Base-by-base conservation (phyloP, 345 rosid species). In the Lepidium didymum region DNA sequence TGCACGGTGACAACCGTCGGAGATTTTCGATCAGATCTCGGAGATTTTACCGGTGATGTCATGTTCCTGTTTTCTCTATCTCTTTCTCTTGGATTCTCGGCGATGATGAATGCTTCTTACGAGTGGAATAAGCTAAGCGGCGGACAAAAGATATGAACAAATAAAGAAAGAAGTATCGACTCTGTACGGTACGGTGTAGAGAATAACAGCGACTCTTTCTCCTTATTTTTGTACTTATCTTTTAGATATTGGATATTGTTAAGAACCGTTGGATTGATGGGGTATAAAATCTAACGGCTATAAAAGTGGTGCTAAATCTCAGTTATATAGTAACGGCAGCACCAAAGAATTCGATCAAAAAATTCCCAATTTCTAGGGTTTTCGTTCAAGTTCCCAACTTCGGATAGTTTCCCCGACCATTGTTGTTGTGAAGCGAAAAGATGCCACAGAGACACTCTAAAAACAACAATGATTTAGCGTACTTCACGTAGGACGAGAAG, bases 361-460 rank as follows among this genome's bases (percentile, higher is more conserved):
- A 19, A 19, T 37, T 38, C 49, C 47, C 37, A 49, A 36, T 36
- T 50, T 29, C 56, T 62, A 46, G 54, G 43, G 41, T 11, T 62
- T 44, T 44, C 8, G 4, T 82, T 88, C 65, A 82, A 81, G n/a
- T 33, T n/a, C 56, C 56, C 82, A 77, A 62, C 85, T 92, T 47
- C 81, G 82, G 63, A 91, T 88, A 45, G 86, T 19, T 4, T 50
- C 13, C 25, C 31, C 31, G 31, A 27, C 3, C 31, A 27, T 19
- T 27, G 4, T 4, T 27, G 0, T 27, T 27, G 31, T 23, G 34
- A 25, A 50, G 16, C 4, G 31, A 25, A 52, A 52, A 14, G 3
- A 92, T 87, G 98, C 97, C 98, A 34, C 98, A 90, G 80, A 80
- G 97, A 70, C 98, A 93, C 73, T 93, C 97, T 49, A 93, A 90